Percentiles rank a stretch among this genome's conserved stretches.
Evolutionary conservation across 2,329 filamentous ascomycete genomes (phyloP).

Genomic region (Colletotrichum lindemuthianum): DNA sequence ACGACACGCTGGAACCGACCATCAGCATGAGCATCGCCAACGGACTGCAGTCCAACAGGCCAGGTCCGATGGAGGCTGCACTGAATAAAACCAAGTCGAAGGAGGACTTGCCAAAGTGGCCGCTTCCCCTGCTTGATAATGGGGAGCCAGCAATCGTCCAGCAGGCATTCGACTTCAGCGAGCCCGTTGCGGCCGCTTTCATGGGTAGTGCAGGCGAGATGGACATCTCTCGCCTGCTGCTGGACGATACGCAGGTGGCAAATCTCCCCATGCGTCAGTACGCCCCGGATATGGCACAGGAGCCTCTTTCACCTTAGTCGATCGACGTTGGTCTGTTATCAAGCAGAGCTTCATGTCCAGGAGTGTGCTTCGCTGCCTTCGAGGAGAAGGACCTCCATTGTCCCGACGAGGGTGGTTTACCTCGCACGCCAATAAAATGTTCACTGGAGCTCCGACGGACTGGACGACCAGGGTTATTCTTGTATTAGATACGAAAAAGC

Average conservation of each 20-base stretch:
- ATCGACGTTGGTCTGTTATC: too few relatives aligned
- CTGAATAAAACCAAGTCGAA: constrained; percentile 53
- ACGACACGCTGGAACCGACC: constrained; percentile 61
- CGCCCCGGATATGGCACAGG: constrained; percentile 39
- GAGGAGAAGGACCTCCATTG: too few relatives aligned
- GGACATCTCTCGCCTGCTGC: constrained; percentile 68
- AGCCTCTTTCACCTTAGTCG: constrained; percentile 25
- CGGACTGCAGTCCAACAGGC: constrained; percentile 52
- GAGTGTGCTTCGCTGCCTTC: too few relatives aligned
- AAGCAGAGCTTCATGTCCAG: too few relatives aligned
- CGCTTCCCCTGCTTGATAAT: constrained; percentile 47
- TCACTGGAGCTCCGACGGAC: not conserved
- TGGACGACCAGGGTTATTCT: not conserved
- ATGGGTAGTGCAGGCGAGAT: constrained; percentile 63
- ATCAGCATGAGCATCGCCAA: constrained; percentile 61
- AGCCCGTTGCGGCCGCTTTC: constrained; percentile 51
- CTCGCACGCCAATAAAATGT: not conserved
- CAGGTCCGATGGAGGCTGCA: constrained; percentile 51
- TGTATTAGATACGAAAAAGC: constrained; percentile 28
- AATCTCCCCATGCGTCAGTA: constrained; percentile 41
- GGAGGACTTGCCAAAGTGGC: constrained; percentile 60
- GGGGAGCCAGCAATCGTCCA: constrained; percentile 39
- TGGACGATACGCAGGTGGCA: constrained; percentile 59
- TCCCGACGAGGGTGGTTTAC: too few relatives aligned
- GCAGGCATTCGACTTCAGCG: constrained; percentile 56